phyloP scores from a whole-genome alignment of 441 rosid genomes.

The Adansonia madagascariensis region DNA sequence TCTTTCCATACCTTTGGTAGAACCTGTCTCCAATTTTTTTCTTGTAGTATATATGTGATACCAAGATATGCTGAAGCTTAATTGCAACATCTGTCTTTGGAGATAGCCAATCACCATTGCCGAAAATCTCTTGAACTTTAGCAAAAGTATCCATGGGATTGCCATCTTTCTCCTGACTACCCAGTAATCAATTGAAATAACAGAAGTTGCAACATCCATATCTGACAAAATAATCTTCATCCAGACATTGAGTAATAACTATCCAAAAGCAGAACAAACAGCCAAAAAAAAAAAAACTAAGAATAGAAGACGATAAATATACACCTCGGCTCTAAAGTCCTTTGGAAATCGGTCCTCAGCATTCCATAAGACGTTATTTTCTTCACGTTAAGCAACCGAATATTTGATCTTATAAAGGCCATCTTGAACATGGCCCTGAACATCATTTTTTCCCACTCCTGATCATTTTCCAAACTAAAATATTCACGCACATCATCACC shows the following conservation, averaged over 20 bases:
- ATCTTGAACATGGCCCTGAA: slow-evolving; percentile 88
- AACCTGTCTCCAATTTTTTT: slow-evolving; percentile 53
- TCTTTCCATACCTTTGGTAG: slow-evolving; percentile 46
- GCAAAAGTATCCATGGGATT: slow-evolving; percentile 84
- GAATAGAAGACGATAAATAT: slow-evolving; percentile 16
- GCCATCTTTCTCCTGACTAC: slow-evolving; percentile 72
- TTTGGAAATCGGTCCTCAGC: slow-evolving; percentile 67
- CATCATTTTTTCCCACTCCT: slow-evolving; percentile 75
- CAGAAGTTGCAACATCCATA: slow-evolving; percentile 63
- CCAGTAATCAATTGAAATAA: slow-evolving; percentile 54
- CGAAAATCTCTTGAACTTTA: slow-evolving; percentile 71
- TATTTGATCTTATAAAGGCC: slow-evolving; percentile 78
- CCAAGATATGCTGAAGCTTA: slow-evolving; percentile 59
- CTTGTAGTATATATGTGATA: slow-evolving; percentile 43
- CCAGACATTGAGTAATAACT: slow-evolving; percentile 39
- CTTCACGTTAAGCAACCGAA: slow-evolving; percentile 72
- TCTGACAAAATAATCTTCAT: slow-evolving; percentile 84
- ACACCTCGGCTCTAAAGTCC: slow-evolving; percentile 88
- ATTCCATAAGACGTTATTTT: slow-evolving; percentile 80
- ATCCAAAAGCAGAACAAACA: slow-evolving; percentile 25
- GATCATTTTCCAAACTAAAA: slow-evolving; percentile 59
- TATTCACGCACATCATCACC: slow-evolving; percentile 95
- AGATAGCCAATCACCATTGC: slow-evolving; percentile 67
- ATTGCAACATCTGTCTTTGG: slow-evolving; percentile 63
- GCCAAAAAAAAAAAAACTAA: not conserved